Base-by-base conservation (phyloP, 2,329 filamentous ascomycete genomes). In the Aspergillus brunneoviolaceus region DNA sequence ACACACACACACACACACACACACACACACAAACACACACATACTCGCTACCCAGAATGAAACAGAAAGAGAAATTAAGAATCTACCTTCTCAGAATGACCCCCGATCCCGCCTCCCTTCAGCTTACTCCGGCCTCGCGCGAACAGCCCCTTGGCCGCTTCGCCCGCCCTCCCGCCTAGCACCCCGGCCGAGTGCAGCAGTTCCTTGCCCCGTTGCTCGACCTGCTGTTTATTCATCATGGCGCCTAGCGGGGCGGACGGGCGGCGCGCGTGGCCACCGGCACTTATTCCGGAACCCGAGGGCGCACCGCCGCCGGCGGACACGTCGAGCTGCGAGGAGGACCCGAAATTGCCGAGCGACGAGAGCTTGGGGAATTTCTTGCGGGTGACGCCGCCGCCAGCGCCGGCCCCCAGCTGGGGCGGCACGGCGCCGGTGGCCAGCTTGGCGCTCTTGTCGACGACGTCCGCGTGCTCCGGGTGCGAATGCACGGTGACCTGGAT, bases 81-180 rank as follows among this genome's bases (percentile, higher is more conserved):
- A 87, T 91, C 92, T 90, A 93, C 90, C 91, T 96, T 96, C 77
- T 95, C 91, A 72, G 77, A 77, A 56, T 77, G 77, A 63, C 87
- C 27, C 27, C 27, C 27, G 7, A 29, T 29, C 27, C 27, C 27
- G 6, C 27, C 86, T 65, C 85, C 85, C 73, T 81, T 81, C 70
- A 96, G 87, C 77, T 91, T 94, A 79, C 85, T 94, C 79, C 90
- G 94, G 67, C 93, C 91, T 79, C 96, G 96, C 66, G 90, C 92
- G 75, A 97, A 88, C 65, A 97, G 77, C 55, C 93, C 94, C 80
- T 96, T 96, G 52, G 93, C 92, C 60, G 92, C 91, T 73, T 91
- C 92, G 64, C 85, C 84, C 33, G 86, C 87, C 70, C 88, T 89
- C 25, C 87, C 87, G 61, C 87, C 85, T 60, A 89, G 79, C 19